These are phyloP conservation scores for Phytophthora macrochlamydospora DNA, from an alignment of 352 stramenopile species.

Conservation along the genomic window DNA sequence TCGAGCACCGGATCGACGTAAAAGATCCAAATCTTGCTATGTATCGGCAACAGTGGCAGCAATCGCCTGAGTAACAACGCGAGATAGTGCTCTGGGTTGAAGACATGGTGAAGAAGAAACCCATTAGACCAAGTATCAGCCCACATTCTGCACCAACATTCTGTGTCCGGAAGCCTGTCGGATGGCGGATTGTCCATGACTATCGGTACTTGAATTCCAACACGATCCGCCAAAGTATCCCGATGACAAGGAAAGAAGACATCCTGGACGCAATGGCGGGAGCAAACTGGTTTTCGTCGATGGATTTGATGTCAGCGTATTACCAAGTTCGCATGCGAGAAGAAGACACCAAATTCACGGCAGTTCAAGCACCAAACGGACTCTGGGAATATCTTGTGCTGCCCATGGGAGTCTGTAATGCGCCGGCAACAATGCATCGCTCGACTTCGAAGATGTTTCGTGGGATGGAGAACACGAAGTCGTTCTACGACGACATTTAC, in stretches of 20 bases:
- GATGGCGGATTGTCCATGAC: constrained; percentile 29
- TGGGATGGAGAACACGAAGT: background rate
- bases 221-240: constrained; percentile 11
- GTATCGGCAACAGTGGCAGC: constrained; percentile 7
- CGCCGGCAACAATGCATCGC: background rate
- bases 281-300: constrained; percentile 4
- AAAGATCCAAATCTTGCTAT: constrained; percentile 7
- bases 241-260: constrained; percentile 2
- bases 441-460: background rate
- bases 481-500: constrained; percentile 4
- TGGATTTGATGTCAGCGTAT: constrained; percentile 3
- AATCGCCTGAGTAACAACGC: constrained; percentile 9
- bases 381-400: constrained; percentile 4
- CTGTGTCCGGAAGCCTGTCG: constrained; percentile 22
- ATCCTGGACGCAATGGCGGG: background rate
- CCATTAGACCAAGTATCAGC: constrained; percentile 16
- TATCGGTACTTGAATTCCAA: constrained; percentile 6
- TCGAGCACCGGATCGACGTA: constrained; percentile 14
- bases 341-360: constrained; percentile 1
- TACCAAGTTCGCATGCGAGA: constrained; percentile 1
- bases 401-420: constrained; percentile 1
- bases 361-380: constrained; percentile 1
- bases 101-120: constrained; percentile 1
- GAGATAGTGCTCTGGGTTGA: constrained; percentile 4
- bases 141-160: constrained; percentile 22